Base-by-base conservation (phyloP, 371 early-diverging fungal species). In the Batrachochytrium dendrobatidis region DNA sequence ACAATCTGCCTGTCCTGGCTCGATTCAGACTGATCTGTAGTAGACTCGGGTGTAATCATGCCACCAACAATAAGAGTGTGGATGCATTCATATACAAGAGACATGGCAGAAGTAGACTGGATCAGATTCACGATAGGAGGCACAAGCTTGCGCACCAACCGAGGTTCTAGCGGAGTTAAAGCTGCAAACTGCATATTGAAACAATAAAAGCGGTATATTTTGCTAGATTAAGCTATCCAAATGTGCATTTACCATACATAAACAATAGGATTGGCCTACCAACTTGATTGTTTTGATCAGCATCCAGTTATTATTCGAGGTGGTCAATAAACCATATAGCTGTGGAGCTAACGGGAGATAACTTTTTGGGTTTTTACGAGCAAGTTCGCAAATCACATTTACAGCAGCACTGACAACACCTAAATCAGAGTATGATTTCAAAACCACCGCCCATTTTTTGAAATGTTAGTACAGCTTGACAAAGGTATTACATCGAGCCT, bases 241-340 rank as follows among this genome's bases (percentile, higher is more conserved):
- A n/a, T n/a, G n/a, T n/a, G n/a, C n/a, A n/a, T n/a, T n/a, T n/a
- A n/a, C n/a, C 39, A 20, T 15, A 15, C 15, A 39, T 20, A 15
- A 46, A 28, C 8, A 8, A 17, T 7, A 6, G 8, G 48, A 28
- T 49, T 1, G 45, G 46, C 71, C 59, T 80, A 88, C 91, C 75
- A 97, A 73, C 71, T 97, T 97, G 61, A 95, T 90, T 28, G 95
- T 89, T 66, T 97, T 97, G 73, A 97, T 95, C 26, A 94, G 80
- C 90, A 95, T 94, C 98, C 96, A 97, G 72, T 94, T 95, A 70
- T 95, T 95, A 15, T 82, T 75, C 4, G 91, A 87, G 15, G 87
- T 85, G 0, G 89, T 94, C 57, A 97, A 67, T 45, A 95, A 75
- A 7, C 84, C 86, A 70, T 90, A 97, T 2, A 97, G 77, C 45